A percentile compares a stretch with the other conserved stretches of the same genome.
Conservation (phyloP, 495 filamentous ascomycete genomes). For the Paragyromitra xinjiangensis region DNA sequence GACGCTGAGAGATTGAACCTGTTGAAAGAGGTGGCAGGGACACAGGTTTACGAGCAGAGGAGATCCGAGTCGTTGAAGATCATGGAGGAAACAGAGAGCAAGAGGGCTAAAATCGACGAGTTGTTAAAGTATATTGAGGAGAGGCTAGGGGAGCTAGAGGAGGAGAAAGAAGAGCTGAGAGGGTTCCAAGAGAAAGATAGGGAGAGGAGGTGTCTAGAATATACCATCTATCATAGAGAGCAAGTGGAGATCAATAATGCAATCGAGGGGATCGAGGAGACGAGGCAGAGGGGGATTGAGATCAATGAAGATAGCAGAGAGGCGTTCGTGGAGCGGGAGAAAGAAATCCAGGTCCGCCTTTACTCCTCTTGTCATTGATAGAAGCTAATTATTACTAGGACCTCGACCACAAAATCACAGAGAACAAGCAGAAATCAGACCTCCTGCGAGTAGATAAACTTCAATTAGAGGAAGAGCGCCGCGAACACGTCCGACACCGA, state of each 20-base stretch:
- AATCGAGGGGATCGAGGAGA: constrained; percentile 83
- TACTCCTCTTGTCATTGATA: background rate
- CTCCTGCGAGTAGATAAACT: constrained; percentile 86
- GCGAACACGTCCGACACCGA: constrained; percentile 75
- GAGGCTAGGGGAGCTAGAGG: constrained; percentile 86
- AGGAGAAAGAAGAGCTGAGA: constrained; percentile 93
- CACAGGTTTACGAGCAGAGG: constrained; percentile 93
- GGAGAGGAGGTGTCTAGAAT: constrained; percentile 90
- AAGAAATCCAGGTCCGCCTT: constrained; percentile 70
- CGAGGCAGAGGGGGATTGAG: constrained; percentile 79
- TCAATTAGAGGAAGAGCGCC: constrained; percentile 88
- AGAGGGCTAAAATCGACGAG: constrained; percentile 93
- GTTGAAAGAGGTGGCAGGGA: constrained; percentile 96
- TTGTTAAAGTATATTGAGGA: constrained; percentile 88
- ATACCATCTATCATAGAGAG: constrained; percentile 90
- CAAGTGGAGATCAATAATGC: constrained; percentile 78
- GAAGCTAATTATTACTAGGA: constrained; percentile 34
- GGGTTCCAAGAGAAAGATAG: constrained; percentile 94
- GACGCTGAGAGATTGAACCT: constrained; percentile 86
- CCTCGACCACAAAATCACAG: constrained; percentile 78
- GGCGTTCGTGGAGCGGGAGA: constrained; percentile 79
- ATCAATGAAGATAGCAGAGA: constrained; percentile 82
- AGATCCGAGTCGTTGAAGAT: constrained; percentile 91
- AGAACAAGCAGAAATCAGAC: constrained; percentile 81
- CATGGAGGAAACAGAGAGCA: constrained; percentile 95